These are phyloP conservation scores for Metschnikowia chrysomelidarum DNA, from an alignment of 805 yeast genomes.

Conservation along the genomic window DNA sequence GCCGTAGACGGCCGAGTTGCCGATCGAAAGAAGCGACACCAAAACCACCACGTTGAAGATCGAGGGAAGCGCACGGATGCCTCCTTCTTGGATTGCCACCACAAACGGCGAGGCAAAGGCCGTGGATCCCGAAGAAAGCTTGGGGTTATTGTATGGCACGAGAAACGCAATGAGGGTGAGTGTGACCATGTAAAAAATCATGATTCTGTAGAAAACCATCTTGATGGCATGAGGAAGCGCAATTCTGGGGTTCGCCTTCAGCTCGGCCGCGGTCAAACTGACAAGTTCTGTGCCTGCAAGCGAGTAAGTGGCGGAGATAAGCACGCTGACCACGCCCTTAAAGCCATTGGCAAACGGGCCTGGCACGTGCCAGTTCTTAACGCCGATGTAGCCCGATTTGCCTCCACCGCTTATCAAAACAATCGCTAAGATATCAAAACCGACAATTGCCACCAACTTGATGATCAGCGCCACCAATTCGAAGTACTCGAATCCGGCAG, in stretches of 20 bases:
- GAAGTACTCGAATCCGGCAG: conserved; percentile 37
- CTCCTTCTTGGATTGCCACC: conserved; percentile 41
- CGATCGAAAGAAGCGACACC: conserved; percentile 41
- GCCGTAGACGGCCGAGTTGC: conserved; percentile 44
- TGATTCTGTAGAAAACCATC: conserved; percentile 42
- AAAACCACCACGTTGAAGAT: conserved; percentile 43
- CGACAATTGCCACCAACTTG: conserved; percentile 38
- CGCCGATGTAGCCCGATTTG: conserved; percentile 38
- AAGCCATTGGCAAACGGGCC: conserved; percentile 37
- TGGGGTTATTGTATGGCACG: conserved; percentile 31
- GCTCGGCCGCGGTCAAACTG: conserved; percentile 39
- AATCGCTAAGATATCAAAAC: conserved; percentile 40
- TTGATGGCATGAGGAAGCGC: conserved; percentile 42
- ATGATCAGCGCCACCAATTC: conserved; percentile 36
- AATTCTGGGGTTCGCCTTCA: conserved; percentile 35
- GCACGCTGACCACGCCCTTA: conserved; percentile 39
- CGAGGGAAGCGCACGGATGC: conserved; percentile 41
- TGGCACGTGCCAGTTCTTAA: conserved; percentile 35
- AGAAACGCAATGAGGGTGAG: conserved; percentile 40
- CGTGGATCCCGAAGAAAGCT: conserved; percentile 26
- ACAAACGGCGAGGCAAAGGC: conserved; percentile 44
- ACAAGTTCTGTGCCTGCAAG: conserved; percentile 44
- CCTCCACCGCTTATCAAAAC: conserved; percentile 41
- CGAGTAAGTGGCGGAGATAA: conserved; percentile 41
- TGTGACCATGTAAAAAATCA: conserved; percentile 40